Evolutionary conservation across 306 rosid species (phyloP).

Genomic region (Malus asiatica): DNA sequence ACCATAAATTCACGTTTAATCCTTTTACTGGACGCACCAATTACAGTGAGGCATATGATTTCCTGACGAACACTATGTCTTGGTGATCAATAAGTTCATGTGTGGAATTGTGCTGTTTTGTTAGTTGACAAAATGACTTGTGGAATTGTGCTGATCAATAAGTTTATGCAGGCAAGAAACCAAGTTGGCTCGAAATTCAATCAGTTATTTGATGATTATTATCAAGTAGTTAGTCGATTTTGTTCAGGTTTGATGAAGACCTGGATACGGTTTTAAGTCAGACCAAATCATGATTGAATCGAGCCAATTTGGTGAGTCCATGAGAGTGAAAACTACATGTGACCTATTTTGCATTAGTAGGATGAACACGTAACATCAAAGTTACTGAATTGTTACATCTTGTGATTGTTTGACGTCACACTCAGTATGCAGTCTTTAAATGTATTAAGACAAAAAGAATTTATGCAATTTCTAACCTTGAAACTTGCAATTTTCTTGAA

Average conservation of each 20-base stretch:
- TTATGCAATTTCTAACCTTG: conserved; percentile 13
- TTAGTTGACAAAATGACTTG: conserved; percentile 22
- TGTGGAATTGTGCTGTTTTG: neutral
- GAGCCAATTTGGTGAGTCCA: conserved; percentile 69
- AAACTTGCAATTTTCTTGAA: conserved; percentile 24
- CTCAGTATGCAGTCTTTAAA: conserved; percentile 1
- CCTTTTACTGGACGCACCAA: neutral
- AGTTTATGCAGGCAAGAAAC: conserved; percentile 57
- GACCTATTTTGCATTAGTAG: neutral
- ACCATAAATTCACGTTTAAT: neutral
- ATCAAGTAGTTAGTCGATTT: conserved; percentile 38
- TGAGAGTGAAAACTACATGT: conserved; percentile 5
- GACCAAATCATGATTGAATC: conserved; percentile 49
- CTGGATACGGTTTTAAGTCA: conserved; percentile 51
- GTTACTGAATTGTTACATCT: conserved; percentile 6
- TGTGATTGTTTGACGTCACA: conserved; percentile 1
- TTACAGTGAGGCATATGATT: neutral
- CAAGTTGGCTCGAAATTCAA: conserved; percentile 80
- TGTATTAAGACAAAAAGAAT: neutral
- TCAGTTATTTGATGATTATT: conserved; percentile 47
- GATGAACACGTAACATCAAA: neutral
- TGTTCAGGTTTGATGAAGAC: conserved; percentile 64
- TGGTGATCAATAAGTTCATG: neutral
- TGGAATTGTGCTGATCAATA: no score
- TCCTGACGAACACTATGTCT: neutral